Evolutionary conservation across 2,329 filamentous ascomycete species (phyloP).

Genomic region (Lizonia empirigonia): DNA sequence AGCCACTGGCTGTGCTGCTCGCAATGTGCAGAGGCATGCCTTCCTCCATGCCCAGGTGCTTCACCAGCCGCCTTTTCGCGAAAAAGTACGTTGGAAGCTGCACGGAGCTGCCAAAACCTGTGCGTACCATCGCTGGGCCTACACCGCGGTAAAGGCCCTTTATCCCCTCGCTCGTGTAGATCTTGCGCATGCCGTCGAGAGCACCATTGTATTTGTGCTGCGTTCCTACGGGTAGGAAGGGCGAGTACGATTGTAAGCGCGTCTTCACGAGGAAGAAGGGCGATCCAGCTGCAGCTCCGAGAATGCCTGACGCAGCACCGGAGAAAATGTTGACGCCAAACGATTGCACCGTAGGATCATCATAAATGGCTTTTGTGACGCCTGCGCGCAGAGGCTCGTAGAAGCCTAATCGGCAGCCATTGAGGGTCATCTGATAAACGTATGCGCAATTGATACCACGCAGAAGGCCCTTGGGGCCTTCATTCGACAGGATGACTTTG

Average conservation of each 20-base stretch:
- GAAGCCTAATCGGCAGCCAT: conserved; percentile 94
- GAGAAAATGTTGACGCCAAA: conserved; percentile 92
- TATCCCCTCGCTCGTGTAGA: conserved; percentile 77
- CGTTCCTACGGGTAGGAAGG: conserved; percentile 92
- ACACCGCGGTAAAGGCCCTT: conserved; percentile 88
- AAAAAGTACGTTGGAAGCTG: conserved; percentile 98
- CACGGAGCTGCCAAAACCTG: conserved; percentile 92
- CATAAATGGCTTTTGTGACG: conserved; percentile 72
- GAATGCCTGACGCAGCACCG: conserved; percentile 84
- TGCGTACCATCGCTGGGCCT: conserved; percentile 91
- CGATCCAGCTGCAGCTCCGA: conserved; percentile 90
- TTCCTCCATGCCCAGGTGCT: conserved; percentile 86
- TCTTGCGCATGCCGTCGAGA: conserved; percentile 78
- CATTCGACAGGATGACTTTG: conserved; percentile 85
- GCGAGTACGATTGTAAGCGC: conserved; percentile 89
- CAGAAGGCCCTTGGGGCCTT: conserved; percentile 84
- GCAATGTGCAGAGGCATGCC: conserved; percentile 86
- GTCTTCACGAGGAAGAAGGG: conserved; percentile 99
- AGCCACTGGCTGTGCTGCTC: conserved; percentile 87
- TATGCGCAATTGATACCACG: conserved; percentile 92
- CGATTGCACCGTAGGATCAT: conserved; percentile 76
- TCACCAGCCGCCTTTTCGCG: conserved; percentile 83
- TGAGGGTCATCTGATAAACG: conserved; percentile 93
- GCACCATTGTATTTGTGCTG: conserved; percentile 92
- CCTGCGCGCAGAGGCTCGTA: conserved; percentile 89